Conservation (phyloP, 2,329 filamentous ascomycete species). For the Colletotrichum neosansevieriae region DNA sequence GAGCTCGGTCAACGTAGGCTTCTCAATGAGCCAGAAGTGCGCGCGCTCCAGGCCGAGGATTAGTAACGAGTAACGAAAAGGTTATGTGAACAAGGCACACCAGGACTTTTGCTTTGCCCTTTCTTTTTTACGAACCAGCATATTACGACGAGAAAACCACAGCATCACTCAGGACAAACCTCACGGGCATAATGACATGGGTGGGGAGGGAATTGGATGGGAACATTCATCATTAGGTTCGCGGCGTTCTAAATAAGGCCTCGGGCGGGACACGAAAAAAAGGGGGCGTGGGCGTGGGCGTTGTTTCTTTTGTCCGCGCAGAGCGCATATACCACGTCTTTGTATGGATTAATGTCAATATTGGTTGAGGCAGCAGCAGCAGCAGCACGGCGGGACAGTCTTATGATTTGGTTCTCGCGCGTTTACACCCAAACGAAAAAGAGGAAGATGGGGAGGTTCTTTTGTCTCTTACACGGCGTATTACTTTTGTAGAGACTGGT, state of each 20-base stretch:
- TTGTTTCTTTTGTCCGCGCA: constrained; percentile 24
- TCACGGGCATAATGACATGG: constrained; percentile 33
- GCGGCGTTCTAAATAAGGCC: constrained; percentile 31
- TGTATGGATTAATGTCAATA: constrained; percentile 39
- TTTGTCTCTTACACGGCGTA: constrained; percentile 1
- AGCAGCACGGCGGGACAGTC: not conserved
- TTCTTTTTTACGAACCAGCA: constrained; percentile 30
- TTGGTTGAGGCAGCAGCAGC: constrained; percentile 14
- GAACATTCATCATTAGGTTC: constrained; percentile 21
- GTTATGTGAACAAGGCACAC: constrained; percentile 12
- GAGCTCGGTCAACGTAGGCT: constrained; percentile 84
- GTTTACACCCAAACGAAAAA: not conserved
- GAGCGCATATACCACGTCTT: constrained; percentile 36
- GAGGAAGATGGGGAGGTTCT: not conserved
- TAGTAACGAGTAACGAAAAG: constrained; percentile 23
- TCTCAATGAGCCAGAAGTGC: constrained; percentile 69
- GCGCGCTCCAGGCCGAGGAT: constrained; percentile 62
- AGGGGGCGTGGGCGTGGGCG: constrained; percentile 21
- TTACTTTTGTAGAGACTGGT: constrained; percentile 13
- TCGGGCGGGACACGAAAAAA: constrained; percentile 18
- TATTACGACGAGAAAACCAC: constrained; percentile 28
- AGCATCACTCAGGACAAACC: constrained; percentile 31
- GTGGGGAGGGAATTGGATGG: constrained; percentile 25
- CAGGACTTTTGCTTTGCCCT: constrained; percentile 7
- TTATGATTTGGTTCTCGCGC: constrained; percentile 1